Evolutionary conservation across 2,329 filamentous ascomycete genomes (phyloP).

Genomic region (Pestalotiopsis sp.): DNA sequence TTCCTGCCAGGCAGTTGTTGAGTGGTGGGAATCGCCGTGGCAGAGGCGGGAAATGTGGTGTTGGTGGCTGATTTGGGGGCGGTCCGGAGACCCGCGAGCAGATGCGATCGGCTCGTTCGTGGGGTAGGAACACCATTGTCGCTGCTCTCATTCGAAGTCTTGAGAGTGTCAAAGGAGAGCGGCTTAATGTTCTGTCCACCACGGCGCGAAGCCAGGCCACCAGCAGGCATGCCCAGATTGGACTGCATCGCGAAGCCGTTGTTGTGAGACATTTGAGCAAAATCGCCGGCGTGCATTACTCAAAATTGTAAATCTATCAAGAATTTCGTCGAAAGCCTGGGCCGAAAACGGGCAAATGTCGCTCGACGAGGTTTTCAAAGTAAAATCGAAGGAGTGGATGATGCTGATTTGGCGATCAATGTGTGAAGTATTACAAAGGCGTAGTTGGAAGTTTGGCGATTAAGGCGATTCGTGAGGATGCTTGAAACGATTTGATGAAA

Average conservation of each 20-base stretch:
- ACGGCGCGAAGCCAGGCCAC: slow-evolving; percentile 82
- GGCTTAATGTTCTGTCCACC: slow-evolving; percentile 90
- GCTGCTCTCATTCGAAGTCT: slow-evolving; percentile 68
- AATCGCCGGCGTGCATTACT: slow-evolving; percentile 94
- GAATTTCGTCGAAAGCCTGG: slow-evolving; percentile 16
- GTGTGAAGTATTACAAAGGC: slow-evolving; percentile 34
- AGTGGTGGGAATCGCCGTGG: slow-evolving; percentile 40
- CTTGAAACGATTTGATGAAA: slow-evolving; percentile 21
- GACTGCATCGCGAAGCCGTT: slow-evolving; percentile 73
- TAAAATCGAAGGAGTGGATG: slow-evolving; percentile 32
- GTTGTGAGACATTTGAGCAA: slow-evolving; percentile 98
- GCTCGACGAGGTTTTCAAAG: slow-evolving; percentile 15
- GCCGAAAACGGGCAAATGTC: background rate
- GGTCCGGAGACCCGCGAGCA: slow-evolving; percentile 90
- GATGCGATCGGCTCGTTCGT: slow-evolving; percentile 90
- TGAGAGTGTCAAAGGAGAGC: slow-evolving; percentile 75
- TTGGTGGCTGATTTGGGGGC: slow-evolving; percentile 80
- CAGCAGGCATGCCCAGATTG: slow-evolving; percentile 74
- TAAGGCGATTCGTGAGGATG: slow-evolving; percentile 15
- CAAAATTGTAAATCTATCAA: slow-evolving; percentile 30
- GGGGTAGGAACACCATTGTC: slow-evolving; percentile 77
- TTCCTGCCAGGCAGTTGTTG: slow-evolving; percentile 46
- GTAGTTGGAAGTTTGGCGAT: slow-evolving; percentile 29
- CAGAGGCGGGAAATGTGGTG: slow-evolving; percentile 63
- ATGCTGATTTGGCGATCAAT: slow-evolving; percentile 29